Evolutionary conservation across 2,329 filamentous ascomycete species (phyloP), one percentile per base, ranked within the genome.

Genomic region (Sphaerulina populicola): DNA sequence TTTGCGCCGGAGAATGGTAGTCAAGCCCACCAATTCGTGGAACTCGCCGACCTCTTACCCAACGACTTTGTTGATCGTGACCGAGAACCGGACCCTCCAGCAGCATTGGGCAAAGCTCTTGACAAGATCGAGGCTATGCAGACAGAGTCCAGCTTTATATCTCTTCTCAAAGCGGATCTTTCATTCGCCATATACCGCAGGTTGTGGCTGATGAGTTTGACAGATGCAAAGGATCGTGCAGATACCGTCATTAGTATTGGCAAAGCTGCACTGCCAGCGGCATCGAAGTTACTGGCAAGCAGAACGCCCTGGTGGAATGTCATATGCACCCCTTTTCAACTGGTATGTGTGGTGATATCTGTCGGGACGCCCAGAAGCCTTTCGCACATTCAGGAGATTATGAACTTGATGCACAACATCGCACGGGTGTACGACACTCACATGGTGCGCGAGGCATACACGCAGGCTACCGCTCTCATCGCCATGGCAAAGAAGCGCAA

Each of bases 131-230:
- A 65, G 51, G 60, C 63, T 8, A 52, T 66, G 51, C 57, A 62
- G 36, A 62, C 63, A 0, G 62, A 65, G 15, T 66, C 64, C 27
- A 58, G 65, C 30, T 71, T 72, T 52, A 64, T 14, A 66, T 75
- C 40, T 63, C 77, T 52, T 71, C 73, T 5, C 72, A 80, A 63
- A 73, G 72, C 60, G 74, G 80, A 62, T 64, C 79, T 49, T 67
- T 73, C 51, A 65, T 81, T 31, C 76, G 77, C 62, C 68, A 64
- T 73, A 8, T 73, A 72, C 52, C 66, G 71, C 5, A 63, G 71
- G 9, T 61, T 72, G 4, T 69, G 71, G 55, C 61, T 72, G 1
- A 64, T 71, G 52, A 68, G 67, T 33, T 54, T 67, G 42, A 65
- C 64, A 10, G 57, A 69, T 30, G 67, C 65, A 12, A 71, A 68